phyloP scores from a whole-genome alignment of 2,329 filamentous ascomycete species.

The Penicillium concentricum region DNA sequence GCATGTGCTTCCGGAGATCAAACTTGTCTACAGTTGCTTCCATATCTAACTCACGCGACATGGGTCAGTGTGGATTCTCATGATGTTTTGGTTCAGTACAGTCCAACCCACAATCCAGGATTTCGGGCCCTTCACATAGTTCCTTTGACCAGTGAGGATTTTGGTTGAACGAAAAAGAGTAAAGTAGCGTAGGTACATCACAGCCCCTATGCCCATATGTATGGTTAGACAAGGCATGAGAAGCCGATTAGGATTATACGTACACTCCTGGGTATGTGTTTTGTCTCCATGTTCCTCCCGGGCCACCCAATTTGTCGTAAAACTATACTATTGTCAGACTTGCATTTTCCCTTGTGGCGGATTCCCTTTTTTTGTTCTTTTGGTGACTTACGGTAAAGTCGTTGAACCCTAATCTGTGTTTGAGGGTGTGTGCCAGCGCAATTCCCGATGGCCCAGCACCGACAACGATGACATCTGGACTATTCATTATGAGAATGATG shows the following conservation, averaged over 20 bases:
- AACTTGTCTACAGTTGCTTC: conserved; percentile 35
- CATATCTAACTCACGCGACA: conserved; percentile 17
- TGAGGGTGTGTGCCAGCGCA: conserved; percentile 34
- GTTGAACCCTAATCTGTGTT: conserved; percentile 31
- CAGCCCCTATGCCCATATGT: conserved; percentile 2
- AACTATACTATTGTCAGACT: not conserved
- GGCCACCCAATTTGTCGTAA: conserved; percentile 13
- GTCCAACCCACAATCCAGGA: conserved; percentile 28
- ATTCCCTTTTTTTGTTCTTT: not conserved
- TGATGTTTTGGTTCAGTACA: not conserved
- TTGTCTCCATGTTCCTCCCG: conserved; percentile 9
- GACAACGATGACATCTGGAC: conserved; percentile 29
- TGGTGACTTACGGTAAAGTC: conserved; percentile 24
- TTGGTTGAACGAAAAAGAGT: conserved; percentile 41
- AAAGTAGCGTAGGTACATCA: conserved; percentile 33
- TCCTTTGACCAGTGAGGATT: conserved; percentile 39
- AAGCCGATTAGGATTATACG: not conserved
- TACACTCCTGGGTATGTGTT: conserved; percentile 14
- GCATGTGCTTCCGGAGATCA: conserved; percentile 26
- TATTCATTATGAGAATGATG: not conserved
- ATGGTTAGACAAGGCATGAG: not conserved
- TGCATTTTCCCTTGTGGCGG: too few species aligned
- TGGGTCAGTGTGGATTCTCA: not conserved
- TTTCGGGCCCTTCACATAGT: conserved; percentile 35
- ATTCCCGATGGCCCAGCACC: conserved; percentile 36